These are phyloP conservation scores for Aureobasidium pullulans DNA, from an alignment of 2,329 filamentous ascomycete species.

Conservation along the genomic window DNA sequence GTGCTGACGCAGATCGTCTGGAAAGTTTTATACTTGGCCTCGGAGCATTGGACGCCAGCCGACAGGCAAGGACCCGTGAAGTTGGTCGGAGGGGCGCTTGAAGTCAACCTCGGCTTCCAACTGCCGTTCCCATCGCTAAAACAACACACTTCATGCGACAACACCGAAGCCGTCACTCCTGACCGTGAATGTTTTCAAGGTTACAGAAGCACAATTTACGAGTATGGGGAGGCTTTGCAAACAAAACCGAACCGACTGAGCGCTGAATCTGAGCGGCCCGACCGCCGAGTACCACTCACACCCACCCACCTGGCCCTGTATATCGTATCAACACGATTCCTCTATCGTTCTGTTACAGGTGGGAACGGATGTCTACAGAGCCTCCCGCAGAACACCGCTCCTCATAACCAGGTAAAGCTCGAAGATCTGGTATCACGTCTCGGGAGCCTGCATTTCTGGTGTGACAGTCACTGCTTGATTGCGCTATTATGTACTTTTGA, in stretches of 20 bases:
- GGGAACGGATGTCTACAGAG: slow-evolving; percentile 4
- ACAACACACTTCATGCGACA: not conserved
- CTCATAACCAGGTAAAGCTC: slow-evolving; percentile 10
- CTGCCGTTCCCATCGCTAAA: not conserved
- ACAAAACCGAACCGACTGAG: not conserved
- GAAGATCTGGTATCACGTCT: slow-evolving; percentile 4
- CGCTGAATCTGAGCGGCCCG: not conserved
- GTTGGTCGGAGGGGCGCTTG: not conserved
- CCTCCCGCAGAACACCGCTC: not conserved
- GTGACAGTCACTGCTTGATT: not conserved
- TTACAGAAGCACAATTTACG: not conserved
- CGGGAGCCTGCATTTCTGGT: slow-evolving; percentile 5
- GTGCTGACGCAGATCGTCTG: not conserved
- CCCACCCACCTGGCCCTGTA: not conserved
- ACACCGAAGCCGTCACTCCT: not conserved
- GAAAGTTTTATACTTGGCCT: not conserved
- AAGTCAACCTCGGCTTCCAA: not conserved
- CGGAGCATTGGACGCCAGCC: not conserved
- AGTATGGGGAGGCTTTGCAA: not conserved
- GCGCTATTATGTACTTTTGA: not conserved
- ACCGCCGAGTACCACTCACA: not conserved
- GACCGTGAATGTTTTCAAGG: not conserved
- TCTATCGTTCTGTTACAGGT: not conserved
- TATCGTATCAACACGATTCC: not conserved
- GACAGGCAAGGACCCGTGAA: not conserved